phyloP scores from a whole-genome alignment of 2,329 filamentous ascomycete genomes.

The Colletotrichum coccodes region DNA sequence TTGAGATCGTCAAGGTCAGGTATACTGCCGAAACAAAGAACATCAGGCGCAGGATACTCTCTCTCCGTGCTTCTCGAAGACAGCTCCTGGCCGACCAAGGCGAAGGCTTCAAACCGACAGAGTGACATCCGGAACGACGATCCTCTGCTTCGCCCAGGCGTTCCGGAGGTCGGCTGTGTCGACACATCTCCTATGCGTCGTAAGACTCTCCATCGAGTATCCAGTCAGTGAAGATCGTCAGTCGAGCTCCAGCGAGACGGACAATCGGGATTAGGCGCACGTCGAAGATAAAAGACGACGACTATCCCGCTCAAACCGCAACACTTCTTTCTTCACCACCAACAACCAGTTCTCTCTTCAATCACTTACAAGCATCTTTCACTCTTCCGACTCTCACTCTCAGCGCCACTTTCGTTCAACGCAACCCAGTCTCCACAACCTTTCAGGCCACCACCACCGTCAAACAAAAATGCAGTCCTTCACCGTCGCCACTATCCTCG shows the following conservation, averaged over 20 bases:
- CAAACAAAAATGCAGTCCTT: conserved; percentile 22
- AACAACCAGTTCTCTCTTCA: conserved; percentile 10
- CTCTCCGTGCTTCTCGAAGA: neutral
- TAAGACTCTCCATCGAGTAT: neutral
- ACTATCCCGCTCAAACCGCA: neutral
- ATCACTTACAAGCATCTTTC: conserved; percentile 12
- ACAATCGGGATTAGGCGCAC: neutral
- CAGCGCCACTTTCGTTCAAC: neutral
- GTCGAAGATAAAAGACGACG: neutral
- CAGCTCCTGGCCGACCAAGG: neutral
- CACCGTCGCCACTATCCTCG: conserved; percentile 10
- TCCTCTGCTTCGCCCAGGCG: conserved; percentile 4
- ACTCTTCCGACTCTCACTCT: neutral
- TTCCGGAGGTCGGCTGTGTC: neutral
- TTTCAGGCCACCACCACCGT: neutral
- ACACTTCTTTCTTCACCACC: conserved; percentile 3
- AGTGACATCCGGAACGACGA: conserved; percentile 1
- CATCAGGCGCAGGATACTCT: neutral
- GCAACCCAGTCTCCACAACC: neutral
- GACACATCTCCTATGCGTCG: neutral
- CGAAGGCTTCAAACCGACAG: neutral
- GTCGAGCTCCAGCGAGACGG: neutral
- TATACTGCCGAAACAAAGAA: neutral
- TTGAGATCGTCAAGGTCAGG: neutral
- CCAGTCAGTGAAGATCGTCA: neutral